Base-by-base conservation (phyloP, 164 flowering plant genomes). In the Dillenia suffruticosa region DNA sequence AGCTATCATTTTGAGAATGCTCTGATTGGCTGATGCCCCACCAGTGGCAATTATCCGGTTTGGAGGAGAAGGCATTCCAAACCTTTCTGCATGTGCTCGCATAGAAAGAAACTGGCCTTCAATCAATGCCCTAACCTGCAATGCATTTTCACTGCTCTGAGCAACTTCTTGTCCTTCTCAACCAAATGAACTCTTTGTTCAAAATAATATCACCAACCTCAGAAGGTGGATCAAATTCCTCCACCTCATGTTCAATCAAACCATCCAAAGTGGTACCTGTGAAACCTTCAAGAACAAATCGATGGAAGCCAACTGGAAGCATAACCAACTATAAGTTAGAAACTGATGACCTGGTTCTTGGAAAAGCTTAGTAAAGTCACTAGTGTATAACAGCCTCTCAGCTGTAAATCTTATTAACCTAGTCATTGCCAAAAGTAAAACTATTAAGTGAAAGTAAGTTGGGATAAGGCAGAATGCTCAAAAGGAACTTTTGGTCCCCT, bases 31-130 rank as follows among this genome's bases (percentile, higher is more conserved):
- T 13, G 97, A 91, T 68, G 96, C 99, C 56, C 99, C 97, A 26
- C 99, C 99, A 52, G 99, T 94, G 10, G 96, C 97, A 62, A 91
- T 86, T 46, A 94, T 81, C 57, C 96, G 78, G 53, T 74, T 88
- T 15, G 96, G 96, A 59, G 97, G 95, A 63, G 81, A 72, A 24
- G 95, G 97, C 99, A 94, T 86, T 56, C 97, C 97, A 71, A 88
- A 83, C 75, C 91, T 83, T 72, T 88, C 99, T 6, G 86, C 68
- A 71, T 94, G 97, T 53, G 82, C 97, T 68, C 96, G 72, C 92
- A 87, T 91, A 8, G 99, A 89, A 56, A 94, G 84, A 40, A 91
- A 76, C 66, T 88, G 95, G 14, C 97, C 99, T 68, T 94, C 99
- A 62, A 94, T 75, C 63, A 91, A 49, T 52, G 96, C 97, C 43